Conservation (phyloP, 495 filamentous ascomycete species). For the Lindgomyces ingoldianus region DNA sequence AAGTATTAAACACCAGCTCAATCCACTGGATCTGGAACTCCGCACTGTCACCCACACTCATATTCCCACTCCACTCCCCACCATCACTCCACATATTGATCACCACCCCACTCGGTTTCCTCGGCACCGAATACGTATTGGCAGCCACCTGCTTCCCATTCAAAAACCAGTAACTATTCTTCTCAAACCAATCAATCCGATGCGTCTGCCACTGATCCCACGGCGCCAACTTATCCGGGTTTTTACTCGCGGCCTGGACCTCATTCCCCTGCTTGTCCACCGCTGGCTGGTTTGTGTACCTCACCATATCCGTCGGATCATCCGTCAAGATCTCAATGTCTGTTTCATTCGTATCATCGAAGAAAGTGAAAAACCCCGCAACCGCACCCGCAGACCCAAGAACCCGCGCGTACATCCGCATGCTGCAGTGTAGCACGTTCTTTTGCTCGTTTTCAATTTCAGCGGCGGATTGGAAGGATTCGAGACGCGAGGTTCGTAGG, state of each 20-base stretch:
- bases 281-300: constrained; percentile 72
- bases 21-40: constrained; percentile 73
- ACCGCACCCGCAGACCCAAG: constrained; percentile 41
- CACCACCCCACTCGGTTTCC: constrained; percentile 59
- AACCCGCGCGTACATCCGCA: constrained; percentile 59
- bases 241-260: constrained; percentile 47
- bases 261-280: constrained; percentile 49
- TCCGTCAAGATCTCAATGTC: constrained; percentile 41
- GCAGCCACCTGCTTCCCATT: constrained; percentile 58
- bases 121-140: constrained; percentile 64
- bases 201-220: constrained; percentile 73
- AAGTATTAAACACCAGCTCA: constrained; percentile 68
- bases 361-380: constrained; percentile 47
- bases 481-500: constrained; percentile 60
- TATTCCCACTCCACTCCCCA: constrained; percentile 71
- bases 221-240: constrained; percentile 48
- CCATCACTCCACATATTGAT: constrained; percentile 80
- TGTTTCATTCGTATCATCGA: constrained; percentile 41
- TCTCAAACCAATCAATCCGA: constrained; percentile 69
- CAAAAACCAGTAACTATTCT: constrained; percentile 66
- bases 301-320: constrained; percentile 24
- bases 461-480: constrained; percentile 60
- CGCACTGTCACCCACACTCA: constrained; percentile 60
- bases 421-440: constrained; percentile 60
- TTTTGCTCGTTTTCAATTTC: constrained; percentile 62